Base-by-base conservation (phyloP, 1,284 basidiomycete genomes). In the Cryptococcus sp. region DNA sequence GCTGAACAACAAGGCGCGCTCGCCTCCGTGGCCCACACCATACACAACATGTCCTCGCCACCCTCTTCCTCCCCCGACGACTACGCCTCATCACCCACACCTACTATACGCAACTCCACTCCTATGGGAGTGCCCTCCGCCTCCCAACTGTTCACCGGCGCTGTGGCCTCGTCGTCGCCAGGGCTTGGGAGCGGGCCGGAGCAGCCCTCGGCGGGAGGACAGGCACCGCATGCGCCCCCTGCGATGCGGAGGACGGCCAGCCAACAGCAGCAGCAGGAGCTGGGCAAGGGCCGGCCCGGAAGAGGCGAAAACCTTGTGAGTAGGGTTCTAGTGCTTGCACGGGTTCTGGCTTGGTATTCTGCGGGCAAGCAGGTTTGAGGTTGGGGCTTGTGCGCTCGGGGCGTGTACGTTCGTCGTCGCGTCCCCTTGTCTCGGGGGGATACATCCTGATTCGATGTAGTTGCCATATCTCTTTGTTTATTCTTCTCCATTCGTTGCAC, bases 281-380 rank as follows among this genome's bases (percentile, higher is more conserved):
- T 65, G 11, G 63, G 61, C 11, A 65, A 54, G 50, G 63, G 63
- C n/a, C 56, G 59, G 39, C 62, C 62, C 16, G 38, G 33, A 5
- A 39, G n/a, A 33, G 24, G 24, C 15, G 21, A 46, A 40, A 46
- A 46, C 12, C 16, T 16, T 39, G 39, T 39, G 21, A 49, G 38
- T 38, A n/a, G 35, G 28, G 5, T 33, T 33, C 28, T 33, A 4
- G 28, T 33, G 9, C 28, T n/a, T 33, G 28, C 9, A 9, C 9
- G 4, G 28, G 28, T 33, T 33, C 28, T 33, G 28, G 28, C 28
- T 4, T 33, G 28, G 5, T 33, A 9, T 4, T 4, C 4, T 4
- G 5, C 28, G 28, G 28, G 28, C 28, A n/a, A 42, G n/a, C 18
- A 44, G 42, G 21, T 16, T 35, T 39, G 53, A 48, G 28, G 28